These are phyloP conservation scores for Angomonas ambiguus DNA, from an alignment of 208 protist species.

Conservation along the genomic window DNA sequence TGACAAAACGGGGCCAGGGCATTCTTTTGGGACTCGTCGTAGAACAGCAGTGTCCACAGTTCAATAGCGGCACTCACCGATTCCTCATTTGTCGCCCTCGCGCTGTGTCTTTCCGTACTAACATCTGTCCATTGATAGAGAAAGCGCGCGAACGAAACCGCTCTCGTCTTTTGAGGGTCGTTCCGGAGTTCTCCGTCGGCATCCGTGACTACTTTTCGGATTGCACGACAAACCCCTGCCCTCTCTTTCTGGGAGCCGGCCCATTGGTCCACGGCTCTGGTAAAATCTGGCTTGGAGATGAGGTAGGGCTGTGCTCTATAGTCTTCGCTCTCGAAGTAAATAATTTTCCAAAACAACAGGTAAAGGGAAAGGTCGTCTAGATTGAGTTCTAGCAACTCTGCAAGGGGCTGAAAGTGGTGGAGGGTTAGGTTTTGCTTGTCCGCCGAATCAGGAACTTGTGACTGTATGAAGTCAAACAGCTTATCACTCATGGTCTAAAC, in stretches of 20 bases:
- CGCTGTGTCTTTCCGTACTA: neutral
- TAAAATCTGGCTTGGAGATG: neutral
- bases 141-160: neutral
- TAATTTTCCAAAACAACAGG: neutral
- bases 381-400: neutral
- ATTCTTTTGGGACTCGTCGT: neutral
- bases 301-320: neutral
- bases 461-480: neutral
- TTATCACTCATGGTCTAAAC: too few relatives aligned
- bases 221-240: neutral
- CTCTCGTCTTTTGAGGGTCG: neutral
- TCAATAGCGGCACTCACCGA: neutral
- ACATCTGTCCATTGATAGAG: neutral
- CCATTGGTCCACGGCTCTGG: neutral
- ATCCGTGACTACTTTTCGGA: neutral
- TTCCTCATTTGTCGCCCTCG: neutral
- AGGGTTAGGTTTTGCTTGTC: neutral
- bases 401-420: neutral
- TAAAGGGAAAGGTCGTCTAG: neutral
- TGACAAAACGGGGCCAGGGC: neutral
- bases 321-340: neutral
- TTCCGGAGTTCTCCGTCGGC: neutral
- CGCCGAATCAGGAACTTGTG: neutral
- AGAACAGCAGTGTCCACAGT: neutral
- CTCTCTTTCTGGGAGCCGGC: neutral